Percentiles rank a stretch among this genome's conserved stretches.
Evolutionary conservation across 495 filamentous ascomycete genomes (phyloP).

Genomic region (Paragyromitra xinjiangensis): DNA sequence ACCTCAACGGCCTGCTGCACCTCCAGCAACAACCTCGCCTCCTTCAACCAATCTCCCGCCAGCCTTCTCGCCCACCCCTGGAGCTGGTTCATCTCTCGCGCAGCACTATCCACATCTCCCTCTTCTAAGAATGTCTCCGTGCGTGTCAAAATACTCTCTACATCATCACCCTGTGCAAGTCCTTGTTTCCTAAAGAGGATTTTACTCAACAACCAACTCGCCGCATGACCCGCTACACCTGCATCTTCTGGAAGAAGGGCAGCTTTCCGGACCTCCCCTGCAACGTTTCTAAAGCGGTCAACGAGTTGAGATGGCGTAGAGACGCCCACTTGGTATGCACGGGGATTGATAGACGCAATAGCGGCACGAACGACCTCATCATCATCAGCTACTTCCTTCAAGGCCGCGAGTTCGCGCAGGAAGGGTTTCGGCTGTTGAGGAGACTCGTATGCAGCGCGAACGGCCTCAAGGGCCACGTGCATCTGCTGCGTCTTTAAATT

Average conservation of each 20-base stretch:
- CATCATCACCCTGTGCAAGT: conserved; percentile 86
- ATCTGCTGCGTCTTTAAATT: conserved; percentile 95
- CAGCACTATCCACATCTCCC: conserved; percentile 87
- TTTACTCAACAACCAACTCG: conserved; percentile 85
- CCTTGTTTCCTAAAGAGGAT: conserved; percentile 92
- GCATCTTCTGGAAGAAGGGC: conserved; percentile 89
- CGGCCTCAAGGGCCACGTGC: conserved; percentile 91
- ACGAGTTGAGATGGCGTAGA: conserved; percentile 83
- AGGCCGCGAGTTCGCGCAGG: conserved; percentile 85
- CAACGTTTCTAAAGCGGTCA: conserved; percentile 95
- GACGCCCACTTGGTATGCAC: conserved; percentile 91
- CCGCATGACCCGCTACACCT: conserved; percentile 90
- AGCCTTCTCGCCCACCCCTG: conserved; percentile 93
- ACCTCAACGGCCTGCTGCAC: conserved; percentile 96
- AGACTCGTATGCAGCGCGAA: conserved; percentile 80
- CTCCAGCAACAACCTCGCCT: conserved; percentile 87
- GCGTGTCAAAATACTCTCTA: conserved; percentile 89
- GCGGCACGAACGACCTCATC: conserved; percentile 87
- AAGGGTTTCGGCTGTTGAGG: conserved; percentile 81
- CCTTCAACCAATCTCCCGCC: conserved; percentile 88
- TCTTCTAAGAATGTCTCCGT: conserved; percentile 90
- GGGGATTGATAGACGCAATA: conserved; percentile 91
- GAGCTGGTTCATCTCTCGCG: conserved; percentile 92
- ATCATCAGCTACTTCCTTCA: conserved; percentile 87
- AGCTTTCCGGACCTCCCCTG: conserved; percentile 91